Evolutionary conservation across 805 yeast species (phyloP).

Genomic region (Wickerhamomyces bisporus): DNA sequence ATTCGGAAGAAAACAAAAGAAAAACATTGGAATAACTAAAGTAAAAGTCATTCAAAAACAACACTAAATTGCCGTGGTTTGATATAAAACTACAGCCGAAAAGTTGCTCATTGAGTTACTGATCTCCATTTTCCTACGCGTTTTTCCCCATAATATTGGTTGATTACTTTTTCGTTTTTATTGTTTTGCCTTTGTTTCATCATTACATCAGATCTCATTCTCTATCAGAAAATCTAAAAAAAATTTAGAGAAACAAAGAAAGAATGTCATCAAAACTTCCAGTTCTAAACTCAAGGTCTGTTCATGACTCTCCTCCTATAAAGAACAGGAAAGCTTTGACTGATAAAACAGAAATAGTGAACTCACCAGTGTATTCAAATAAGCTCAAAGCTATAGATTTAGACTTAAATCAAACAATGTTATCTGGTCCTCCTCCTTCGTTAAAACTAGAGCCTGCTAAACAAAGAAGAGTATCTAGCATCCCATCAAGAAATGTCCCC

Average conservation of each 20-base stretch:
- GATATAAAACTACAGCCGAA: no score
- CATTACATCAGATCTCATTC: neutral
- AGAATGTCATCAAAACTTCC: conserved; percentile 16
- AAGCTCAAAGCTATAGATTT: neutral
- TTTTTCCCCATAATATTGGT: no score
- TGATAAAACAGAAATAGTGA: conserved; percentile 14
- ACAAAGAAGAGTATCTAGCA: neutral
- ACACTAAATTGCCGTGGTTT: no score
- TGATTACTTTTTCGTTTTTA: no score
- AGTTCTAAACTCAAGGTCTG: conserved; percentile 3
- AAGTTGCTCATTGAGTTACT: no score
- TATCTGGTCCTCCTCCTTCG: neutral
- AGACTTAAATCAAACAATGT: no score
- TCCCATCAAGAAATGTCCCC: neutral
- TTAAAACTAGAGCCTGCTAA: neutral
- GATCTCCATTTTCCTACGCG: no score
- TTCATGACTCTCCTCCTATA: conserved; percentile 17
- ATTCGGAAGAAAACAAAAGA: neutral
- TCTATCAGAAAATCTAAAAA: neutral
- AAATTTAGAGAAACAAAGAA: no score
- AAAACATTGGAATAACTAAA: no score
- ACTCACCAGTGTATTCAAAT: conserved; percentile 15
- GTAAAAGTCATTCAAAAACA: no score
- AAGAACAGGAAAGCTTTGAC: conserved; percentile 19
- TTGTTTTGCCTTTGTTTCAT: neutral